Conservation (phyloP, 2,329 filamentous ascomycete genomes). For the Botryosphaeria dothidea region DNA sequence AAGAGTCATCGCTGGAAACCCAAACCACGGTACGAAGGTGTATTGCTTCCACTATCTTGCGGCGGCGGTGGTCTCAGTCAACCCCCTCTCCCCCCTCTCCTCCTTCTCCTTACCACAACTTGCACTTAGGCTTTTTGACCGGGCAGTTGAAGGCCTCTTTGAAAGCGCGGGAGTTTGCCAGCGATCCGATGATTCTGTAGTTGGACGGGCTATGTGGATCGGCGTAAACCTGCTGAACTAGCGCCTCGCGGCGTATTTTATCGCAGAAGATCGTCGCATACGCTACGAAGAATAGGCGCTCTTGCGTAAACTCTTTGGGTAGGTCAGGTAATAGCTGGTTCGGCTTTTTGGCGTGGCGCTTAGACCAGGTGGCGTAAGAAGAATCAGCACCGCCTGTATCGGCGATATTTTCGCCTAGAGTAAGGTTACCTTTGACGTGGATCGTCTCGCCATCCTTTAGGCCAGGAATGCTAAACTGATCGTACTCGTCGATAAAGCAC, state of each 20-base stretch:
- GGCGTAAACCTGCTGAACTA: slow-evolving; percentile 58
- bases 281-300: slow-evolving; percentile 69
- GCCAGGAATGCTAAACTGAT: slow-evolving; percentile 59
- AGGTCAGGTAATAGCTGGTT: slow-evolving; percentile 31
- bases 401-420: slow-evolving; percentile 70
- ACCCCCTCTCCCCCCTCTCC: no score
- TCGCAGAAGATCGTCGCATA: slow-evolving; percentile 69
- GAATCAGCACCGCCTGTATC: slow-evolving; percentile 69
- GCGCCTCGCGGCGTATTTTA: slow-evolving; percentile 60
- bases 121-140: slow-evolving; percentile 66
- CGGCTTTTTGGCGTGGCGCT: slow-evolving; percentile 53
- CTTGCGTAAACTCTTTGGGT: slow-evolving; percentile 55
- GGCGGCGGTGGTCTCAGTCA: no score
- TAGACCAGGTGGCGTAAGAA: slow-evolving; percentile 66
- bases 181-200: slow-evolving; percentile 60
- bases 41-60: no score
- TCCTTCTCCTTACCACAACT: slow-evolving; percentile 62
- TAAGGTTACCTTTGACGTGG: slow-evolving; percentile 64
- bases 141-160: slow-evolving; percentile 67
- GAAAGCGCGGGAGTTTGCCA: slow-evolving; percentile 69
- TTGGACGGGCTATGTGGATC: slow-evolving; percentile 67
- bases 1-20: no score
- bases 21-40: no score
- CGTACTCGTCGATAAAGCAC: slow-evolving; percentile 70
- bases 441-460: slow-evolving; percentile 56